A percentile compares a stretch with the other conserved stretches of the same genome.
Evolutionary conservation across 768 basidiomycete genomes (phyloP).

Genomic region (Amanita jacksonii): DNA sequence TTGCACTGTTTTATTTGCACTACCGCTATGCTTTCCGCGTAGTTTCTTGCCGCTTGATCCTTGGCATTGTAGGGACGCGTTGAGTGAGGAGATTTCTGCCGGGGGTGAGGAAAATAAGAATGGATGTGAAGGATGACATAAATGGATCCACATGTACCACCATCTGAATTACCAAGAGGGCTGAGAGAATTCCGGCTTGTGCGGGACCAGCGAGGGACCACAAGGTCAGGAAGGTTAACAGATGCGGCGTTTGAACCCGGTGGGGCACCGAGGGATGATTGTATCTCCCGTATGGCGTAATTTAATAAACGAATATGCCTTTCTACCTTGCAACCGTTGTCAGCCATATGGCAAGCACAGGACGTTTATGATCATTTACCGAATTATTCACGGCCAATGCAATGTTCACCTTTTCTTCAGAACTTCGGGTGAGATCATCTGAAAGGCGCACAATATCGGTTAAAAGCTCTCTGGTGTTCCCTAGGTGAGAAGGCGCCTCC

Average conservation of each 20-base stretch:
- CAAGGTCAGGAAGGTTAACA: constrained; percentile 52
- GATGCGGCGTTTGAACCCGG: constrained; percentile 28
- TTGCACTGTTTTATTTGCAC: neutral
- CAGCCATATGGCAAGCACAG: neutral
- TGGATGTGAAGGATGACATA: no score
- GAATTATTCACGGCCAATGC: constrained; percentile 63
- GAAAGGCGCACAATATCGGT: constrained; percentile 47
- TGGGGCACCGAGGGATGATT: constrained; percentile 27
- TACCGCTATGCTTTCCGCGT: neutral
- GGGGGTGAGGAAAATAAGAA: neutral
- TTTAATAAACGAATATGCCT: constrained; percentile 73
- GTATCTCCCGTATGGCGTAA: constrained; percentile 44
- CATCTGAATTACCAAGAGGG: constrained; percentile 4
- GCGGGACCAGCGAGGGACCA: constrained; percentile 44
- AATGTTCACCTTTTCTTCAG: constrained; percentile 73
- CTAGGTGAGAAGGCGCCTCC: constrained; percentile 26
- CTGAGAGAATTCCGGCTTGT: constrained; percentile 23
- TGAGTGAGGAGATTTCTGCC: neutral
- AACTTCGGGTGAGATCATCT: constrained; percentile 51
- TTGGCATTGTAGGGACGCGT: no score
- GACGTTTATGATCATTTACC: constrained; percentile 30
- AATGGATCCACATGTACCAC: no score
- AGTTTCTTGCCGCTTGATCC: constrained; percentile 1
- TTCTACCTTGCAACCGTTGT: constrained; percentile 45
- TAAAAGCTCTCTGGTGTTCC: constrained; percentile 28